These are phyloP conservation scores for Aristolochia fimbriata DNA, from an alignment of 164 flowering plant genomes.

Conservation along the genomic window DNA sequence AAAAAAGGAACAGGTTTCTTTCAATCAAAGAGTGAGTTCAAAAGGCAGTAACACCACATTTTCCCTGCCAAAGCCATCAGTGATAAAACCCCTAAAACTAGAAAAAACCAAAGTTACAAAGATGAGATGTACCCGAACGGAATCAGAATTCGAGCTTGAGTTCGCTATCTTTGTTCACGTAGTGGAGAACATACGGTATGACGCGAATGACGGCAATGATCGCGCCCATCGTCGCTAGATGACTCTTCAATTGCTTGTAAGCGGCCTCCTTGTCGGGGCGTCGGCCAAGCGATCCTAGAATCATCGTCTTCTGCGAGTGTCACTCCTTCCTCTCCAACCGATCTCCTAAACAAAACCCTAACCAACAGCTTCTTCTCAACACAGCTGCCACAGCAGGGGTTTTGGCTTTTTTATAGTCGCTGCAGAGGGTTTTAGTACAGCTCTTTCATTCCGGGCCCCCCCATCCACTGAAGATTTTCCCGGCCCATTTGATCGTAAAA, in stretches of 20 bases:
- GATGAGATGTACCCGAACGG: not conserved
- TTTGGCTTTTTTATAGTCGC: not conserved
- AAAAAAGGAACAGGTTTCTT: no score
- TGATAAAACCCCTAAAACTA: not conserved
- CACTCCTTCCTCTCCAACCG: not conserved
- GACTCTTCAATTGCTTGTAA: constrained; percentile 59
- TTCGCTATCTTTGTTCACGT: constrained; percentile 40
- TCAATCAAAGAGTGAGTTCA: no score
- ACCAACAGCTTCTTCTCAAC: not conserved
- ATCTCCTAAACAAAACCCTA: not conserved
- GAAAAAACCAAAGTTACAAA: no score
- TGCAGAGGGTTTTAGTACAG: no score
- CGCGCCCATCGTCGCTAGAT: constrained; percentile 52
- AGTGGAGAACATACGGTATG: constrained; percentile 80
- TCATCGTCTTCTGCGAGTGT: constrained; percentile 24
- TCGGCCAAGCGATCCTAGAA: constrained; percentile 65
- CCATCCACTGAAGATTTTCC: no score
- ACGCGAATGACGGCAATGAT: constrained; percentile 55
- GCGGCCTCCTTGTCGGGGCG: constrained; percentile 78
- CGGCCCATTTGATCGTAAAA: no score
- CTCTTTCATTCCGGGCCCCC: no score
- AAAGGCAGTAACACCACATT: no score
- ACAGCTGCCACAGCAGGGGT: not conserved
- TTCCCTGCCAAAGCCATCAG: no score
- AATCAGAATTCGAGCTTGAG: constrained; percentile 54